phyloP scores from a whole-genome alignment of 2,329 filamentous ascomycete species.

The Ceratocystis colombiana region DNA sequence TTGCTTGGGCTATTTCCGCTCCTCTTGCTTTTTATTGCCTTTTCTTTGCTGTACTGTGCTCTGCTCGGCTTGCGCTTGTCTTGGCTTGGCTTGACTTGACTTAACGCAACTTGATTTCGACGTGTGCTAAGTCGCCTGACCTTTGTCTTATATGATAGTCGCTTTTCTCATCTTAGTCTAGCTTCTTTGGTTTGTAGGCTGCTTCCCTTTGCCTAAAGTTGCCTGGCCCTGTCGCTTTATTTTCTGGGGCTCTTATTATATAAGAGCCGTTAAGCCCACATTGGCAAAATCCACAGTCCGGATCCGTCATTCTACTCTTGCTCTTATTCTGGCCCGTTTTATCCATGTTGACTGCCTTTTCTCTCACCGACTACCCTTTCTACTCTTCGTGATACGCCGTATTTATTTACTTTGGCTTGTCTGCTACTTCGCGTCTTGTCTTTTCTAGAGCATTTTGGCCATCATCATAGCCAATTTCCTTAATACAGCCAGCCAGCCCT shows the following conservation, averaged over 20 bases:
- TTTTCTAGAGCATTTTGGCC: background rate
- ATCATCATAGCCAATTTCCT: background rate
- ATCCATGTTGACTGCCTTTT: background rate
- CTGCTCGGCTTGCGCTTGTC: background rate
- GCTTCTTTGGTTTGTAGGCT: background rate
- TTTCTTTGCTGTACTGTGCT: background rate
- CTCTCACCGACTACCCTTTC: background rate
- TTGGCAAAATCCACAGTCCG: constrained; percentile 2
- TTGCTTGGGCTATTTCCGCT: background rate
- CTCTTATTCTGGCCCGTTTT: background rate
- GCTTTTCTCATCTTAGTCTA: constrained; percentile 5
- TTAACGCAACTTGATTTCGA: background rate
- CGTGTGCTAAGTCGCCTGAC: constrained; percentile 4
- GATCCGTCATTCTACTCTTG: background rate
- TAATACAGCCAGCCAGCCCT: background rate
- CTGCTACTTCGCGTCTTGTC: background rate
- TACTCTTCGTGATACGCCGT: background rate
- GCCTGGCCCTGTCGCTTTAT: background rate
- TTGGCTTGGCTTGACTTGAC: constrained; percentile 2
- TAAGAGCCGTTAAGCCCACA: constrained; percentile 3
- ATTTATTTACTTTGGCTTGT: background rate
- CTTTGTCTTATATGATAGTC: constrained; percentile 13
- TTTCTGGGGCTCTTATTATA: constrained; percentile 10
- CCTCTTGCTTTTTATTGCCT: background rate
- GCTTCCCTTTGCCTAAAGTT: too few relatives aligned